Percentiles rank a stretch among this genome's conserved stretches.
phyloP scores from a whole-genome alignment of 352 stramenopile genomes.

The Hyaloperonospora brassicae region DNA sequence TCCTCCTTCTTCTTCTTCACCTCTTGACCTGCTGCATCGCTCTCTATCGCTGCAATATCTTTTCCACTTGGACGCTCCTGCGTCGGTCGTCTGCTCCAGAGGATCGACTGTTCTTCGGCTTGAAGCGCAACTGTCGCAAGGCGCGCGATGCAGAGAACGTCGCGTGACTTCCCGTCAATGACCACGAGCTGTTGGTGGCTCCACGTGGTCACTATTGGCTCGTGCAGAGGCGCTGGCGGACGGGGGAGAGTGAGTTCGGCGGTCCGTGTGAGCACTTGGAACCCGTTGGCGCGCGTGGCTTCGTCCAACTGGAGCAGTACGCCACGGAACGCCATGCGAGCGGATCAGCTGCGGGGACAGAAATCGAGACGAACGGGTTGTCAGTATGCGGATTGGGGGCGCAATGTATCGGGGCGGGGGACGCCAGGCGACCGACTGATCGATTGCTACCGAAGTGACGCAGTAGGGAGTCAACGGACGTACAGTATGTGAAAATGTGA shows the following conservation, averaged over 20 bases:
- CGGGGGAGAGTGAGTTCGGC: conserved; percentile 35
- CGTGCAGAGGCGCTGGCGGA: not conserved
- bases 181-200: conserved; percentile 51
- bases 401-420: too few species aligned
- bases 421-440: too few species aligned
- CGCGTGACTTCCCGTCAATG: conserved; percentile 38
- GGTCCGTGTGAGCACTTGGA: conserved; percentile 46
- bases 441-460: too few species aligned
- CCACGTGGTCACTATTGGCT: conserved; percentile 18
- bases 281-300: conserved; percentile 23
- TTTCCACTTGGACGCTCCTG: not conserved
- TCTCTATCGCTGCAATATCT: too few species aligned
- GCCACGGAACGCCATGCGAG: conserved; percentile 58
- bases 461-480: too few species aligned
- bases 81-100: conserved; percentile 36
- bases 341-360: not conserved
- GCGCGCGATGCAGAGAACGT: conserved; percentile 47
- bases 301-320: conserved; percentile 44
- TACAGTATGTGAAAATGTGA: too few species aligned
- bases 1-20: too few species aligned
- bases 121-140: conserved; percentile 35
- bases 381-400: conserved; percentile 1
- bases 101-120: conserved; percentile 30
- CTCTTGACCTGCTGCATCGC: too few species aligned
- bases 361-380: not conserved